These are phyloP conservation scores for Pythium graminicola DNA, from an alignment of 352 stramenopile species.

Conservation along the genomic window DNA sequence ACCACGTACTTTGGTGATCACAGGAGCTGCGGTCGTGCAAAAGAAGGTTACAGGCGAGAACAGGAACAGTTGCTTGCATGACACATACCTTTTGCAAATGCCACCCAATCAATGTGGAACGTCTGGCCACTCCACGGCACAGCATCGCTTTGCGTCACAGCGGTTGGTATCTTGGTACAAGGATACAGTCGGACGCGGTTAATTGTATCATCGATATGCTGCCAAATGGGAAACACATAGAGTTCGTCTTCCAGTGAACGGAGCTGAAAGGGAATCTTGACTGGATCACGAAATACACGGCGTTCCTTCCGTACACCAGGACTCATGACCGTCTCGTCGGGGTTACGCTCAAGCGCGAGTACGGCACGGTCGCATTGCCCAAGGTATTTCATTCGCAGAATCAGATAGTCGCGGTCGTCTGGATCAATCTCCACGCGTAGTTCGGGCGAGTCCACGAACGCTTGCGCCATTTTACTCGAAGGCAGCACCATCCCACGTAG, in stretches of 20 bases:
- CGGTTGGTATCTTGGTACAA: slow-evolving; percentile 28
- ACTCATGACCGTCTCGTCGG: slow-evolving; percentile 27
- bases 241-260: slow-evolving; percentile 30
- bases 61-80: not conserved
- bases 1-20: slow-evolving; percentile 66
- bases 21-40: slow-evolving; percentile 27
- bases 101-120: slow-evolving; percentile 67
- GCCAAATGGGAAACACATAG: slow-evolving; percentile 60
- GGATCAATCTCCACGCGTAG: slow-evolving; percentile 44
- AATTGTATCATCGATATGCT: slow-evolving; percentile 49
- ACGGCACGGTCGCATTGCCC: slow-evolving; percentile 51
- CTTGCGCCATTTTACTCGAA: slow-evolving; percentile 24
- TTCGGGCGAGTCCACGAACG: slow-evolving; percentile 58
- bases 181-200: slow-evolving; percentile 57
- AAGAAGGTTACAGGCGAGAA: not conserved
- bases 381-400: slow-evolving; percentile 57
- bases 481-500: slow-evolving; percentile 40
- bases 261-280: slow-evolving; percentile 51
- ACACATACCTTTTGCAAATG: slow-evolving; percentile 47
- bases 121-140: slow-evolving; percentile 39
- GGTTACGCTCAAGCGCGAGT: slow-evolving; percentile 43
- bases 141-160: not conserved
- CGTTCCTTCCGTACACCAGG: slow-evolving; percentile 25
- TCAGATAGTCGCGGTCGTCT: slow-evolving; percentile 41
- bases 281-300: slow-evolving; percentile 34